phyloP scores from a whole-genome alignment of 2,329 filamentous ascomycete species.

The Fusarium chaquense region DNA sequence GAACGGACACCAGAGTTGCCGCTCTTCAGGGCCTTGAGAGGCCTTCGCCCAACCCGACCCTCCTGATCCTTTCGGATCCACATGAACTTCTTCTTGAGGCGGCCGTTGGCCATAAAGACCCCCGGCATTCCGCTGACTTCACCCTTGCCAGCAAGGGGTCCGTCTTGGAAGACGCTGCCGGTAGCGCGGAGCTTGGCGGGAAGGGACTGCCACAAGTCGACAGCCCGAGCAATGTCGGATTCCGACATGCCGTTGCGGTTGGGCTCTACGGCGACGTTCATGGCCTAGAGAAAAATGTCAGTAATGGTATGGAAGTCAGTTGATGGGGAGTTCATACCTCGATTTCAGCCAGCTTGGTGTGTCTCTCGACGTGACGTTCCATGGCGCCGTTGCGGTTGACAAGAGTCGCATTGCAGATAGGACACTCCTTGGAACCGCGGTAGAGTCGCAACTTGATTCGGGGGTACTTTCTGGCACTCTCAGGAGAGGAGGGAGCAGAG shows the following conservation, averaged over 20 bases:
- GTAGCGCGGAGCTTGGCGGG: slow-evolving; percentile 16
- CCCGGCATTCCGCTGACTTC: slow-evolving; percentile 5
- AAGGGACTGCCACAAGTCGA: slow-evolving; percentile 23
- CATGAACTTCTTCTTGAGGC: slow-evolving; percentile 3
- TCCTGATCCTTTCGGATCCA: slow-evolving; percentile 24
- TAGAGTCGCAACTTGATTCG: not conserved
- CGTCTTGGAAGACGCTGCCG: slow-evolving; percentile 11
- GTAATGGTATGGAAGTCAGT: not conserved
- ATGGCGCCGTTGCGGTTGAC: slow-evolving; percentile 5
- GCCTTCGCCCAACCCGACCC: not conserved
- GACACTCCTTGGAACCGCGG: slow-evolving; percentile 2
- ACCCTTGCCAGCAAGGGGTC: slow-evolving; percentile 20
- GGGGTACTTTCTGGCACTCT: not conserved
- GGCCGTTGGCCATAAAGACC: slow-evolving; percentile 13
- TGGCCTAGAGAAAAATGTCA: not conserved
- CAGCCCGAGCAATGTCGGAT: slow-evolving; percentile 4
- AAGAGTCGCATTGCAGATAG: slow-evolving; percentile 12
- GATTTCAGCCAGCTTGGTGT: slow-evolving; percentile 17
- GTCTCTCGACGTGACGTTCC: slow-evolving; percentile 16
- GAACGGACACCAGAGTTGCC: not conserved
- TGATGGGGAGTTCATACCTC: rapidly evolving
- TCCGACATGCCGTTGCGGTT: not conserved
- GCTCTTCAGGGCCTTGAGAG: slow-evolving; percentile 2
- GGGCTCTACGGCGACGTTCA: not conserved
- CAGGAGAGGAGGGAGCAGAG: not conserved